Evolutionary conservation across 805 yeast genomes (phyloP).

Genomic region (Ogataea kodamae): DNA sequence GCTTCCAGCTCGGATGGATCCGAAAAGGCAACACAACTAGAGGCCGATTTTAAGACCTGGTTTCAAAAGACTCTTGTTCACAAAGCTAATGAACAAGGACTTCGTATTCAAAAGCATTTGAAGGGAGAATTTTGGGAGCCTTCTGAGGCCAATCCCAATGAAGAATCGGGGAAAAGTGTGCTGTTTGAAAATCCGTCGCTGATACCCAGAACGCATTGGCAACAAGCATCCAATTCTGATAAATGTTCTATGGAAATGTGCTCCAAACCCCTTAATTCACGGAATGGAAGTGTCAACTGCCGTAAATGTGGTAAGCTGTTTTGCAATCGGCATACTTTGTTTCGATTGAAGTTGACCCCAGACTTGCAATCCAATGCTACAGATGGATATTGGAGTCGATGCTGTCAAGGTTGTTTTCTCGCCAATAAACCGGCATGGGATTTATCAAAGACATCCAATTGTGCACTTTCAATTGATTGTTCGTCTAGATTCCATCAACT

Average conservation of each 20-base stretch:
- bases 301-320: slow-evolving; percentile 70
- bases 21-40: slow-evolving; percentile 17
- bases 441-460: slow-evolving; percentile 5
- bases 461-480: slow-evolving; percentile 36
- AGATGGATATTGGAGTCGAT: slow-evolving; percentile 63
- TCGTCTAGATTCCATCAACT: slow-evolving; percentile 39
- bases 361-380: slow-evolving; percentile 44
- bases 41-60: slow-evolving; percentile 42
- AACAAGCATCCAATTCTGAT: slow-evolving; percentile 42
- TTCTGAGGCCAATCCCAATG: not conserved
- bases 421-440: slow-evolving; percentile 29
- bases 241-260: slow-evolving; percentile 43
- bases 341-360: slow-evolving; percentile 47
- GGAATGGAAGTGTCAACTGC: slow-evolving; percentile 64
- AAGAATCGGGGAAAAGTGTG: not conserved
- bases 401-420: slow-evolving; percentile 62
- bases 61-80: slow-evolving; percentile 37
- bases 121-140: slow-evolving; percentile 51
- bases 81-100: slow-evolving; percentile 32
- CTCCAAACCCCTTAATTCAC: slow-evolving; percentile 40
- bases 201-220: slow-evolving; percentile 54
- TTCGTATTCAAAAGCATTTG: slow-evolving; percentile 32
- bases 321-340: slow-evolving; percentile 63
- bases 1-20: slow-evolving; percentile 22
- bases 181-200: slow-evolving; percentile 6